Base-by-base conservation (phyloP, 2,329 filamentous ascomycete genomes). In the Pyrenochaeta sp. region DNA sequence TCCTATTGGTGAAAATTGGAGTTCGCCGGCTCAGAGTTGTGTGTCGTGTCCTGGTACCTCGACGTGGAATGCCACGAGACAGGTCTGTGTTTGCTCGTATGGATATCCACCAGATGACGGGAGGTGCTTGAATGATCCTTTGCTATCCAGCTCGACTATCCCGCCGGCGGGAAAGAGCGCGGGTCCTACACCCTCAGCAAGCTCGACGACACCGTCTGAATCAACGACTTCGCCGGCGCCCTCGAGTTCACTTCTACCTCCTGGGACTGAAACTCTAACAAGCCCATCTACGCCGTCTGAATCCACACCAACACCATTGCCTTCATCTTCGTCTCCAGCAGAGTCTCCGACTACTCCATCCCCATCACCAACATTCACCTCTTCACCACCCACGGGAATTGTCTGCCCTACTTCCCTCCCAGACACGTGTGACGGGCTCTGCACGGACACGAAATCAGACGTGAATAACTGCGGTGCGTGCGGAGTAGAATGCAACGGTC, bases 391-490 rank as follows among this genome's bases (percentile, higher is more conserved):
- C 32, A 12, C 13, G 8, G 3, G 12, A 8, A 36, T 8, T 3
- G 32, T 36, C 15, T 54, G 51, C 36, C 34, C 51, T 5, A 6
- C 25, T 12, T 47, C 51, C 15, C n/a, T 30, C 13, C 51, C 51
- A 15, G 4, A 54, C 36, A 42, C 25, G 4, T 54, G 51, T 36
- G 36, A 13, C 36, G 27, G 25, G 15, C 7, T n/a, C 9, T 49
- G 52, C 44, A 25, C 42, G 10, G 36, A 54, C 44, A 30, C 25
- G 3, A 47, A 43, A 9, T 43, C 27, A 0, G 37, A 54, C 36
- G 8, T 24, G 5, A 19, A 39, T 24, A 48, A 54, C 44, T 54
- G 52, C 52, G 52, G 52, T 6, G 19, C 25, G 15, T 54, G 52
- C 27, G 44, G 52, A 7, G 19, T 24, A 13, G 19, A 4, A 8